Base-by-base conservation (phyloP, 495 filamentous ascomycete species). In the Choiromyces venosus region DNA sequence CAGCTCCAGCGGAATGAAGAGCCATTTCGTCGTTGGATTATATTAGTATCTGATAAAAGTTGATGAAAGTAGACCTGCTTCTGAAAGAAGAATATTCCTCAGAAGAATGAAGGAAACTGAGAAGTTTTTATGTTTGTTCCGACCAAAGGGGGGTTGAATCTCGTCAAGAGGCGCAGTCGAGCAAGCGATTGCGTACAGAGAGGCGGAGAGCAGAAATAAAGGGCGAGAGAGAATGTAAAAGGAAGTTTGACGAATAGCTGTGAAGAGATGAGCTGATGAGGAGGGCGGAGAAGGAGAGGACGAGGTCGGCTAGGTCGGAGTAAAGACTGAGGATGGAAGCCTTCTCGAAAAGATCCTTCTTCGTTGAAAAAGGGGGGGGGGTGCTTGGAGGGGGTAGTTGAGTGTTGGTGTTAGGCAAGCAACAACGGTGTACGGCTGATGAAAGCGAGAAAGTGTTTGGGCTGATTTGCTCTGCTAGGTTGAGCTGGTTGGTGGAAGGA, bases 151-250 rank as follows among this genome's bases (percentile, higher is more conserved):
- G 40, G 69, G 72, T 77, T 95, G 81, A 94, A 91, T 78, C 87
- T 86, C 80, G 85, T 86, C 79, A 86, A 87, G 82, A 89, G 87
- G 83, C 86, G 35, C 69, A 77, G 75, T 72, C 65, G 73, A 66
- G 42, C 37, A 66, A 77, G 85, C 84, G 76, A 88, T 86, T 76
- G 86, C 86, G 52, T 87, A 87, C 42, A 84, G 85, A 80, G 86
- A 88, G 69, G 74, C 73, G 4, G 84, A 82, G 82, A 86, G 86
- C 87, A 88, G 87, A 35, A 78, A 83, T 80, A 74, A 56, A 74
- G 66, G 42, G 40, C 37, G 66, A 37, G 36, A 70, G 66, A 29
- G 74, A 70, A 66, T 33, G 66, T 39, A 39, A 65, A 37, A 68
- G 38, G 72, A 69, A 75, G 65, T 46, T 39, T 40, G 40, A 40